Conservation (phyloP, 2,329 filamentous ascomycete genomes). For the Didymella lethalis region DNA sequence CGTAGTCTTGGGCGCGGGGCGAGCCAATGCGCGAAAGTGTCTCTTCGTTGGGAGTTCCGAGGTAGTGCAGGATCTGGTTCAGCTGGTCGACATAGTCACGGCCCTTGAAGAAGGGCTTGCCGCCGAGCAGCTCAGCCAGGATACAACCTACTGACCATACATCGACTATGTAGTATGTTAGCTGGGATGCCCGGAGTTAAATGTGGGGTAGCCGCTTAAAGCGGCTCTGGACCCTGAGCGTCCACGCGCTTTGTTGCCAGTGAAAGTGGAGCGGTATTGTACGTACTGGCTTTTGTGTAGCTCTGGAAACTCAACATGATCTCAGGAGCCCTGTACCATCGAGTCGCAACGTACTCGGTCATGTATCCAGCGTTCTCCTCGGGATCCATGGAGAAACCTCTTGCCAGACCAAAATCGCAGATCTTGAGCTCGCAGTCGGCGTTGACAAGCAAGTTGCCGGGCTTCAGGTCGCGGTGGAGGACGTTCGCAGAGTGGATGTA, state of each 20-base stretch:
- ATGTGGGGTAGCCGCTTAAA: constrained; percentile 6
- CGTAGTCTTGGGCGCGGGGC: constrained; percentile 95
- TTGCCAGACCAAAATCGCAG: constrained; percentile 94
- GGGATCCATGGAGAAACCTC: constrained; percentile 95
- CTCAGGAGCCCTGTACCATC: constrained; percentile 98
- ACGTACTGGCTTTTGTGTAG: constrained; percentile 99
- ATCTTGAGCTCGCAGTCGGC: constrained; percentile 99
- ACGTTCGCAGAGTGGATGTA: constrained; percentile 99
- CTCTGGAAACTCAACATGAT: constrained; percentile 99
- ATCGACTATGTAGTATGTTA: constrained; percentile 71
- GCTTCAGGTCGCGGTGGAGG: constrained; percentile 94
- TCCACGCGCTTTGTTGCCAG: not conserved
- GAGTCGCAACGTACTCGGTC: constrained; percentile 98
- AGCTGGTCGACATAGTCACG: constrained; percentile 99
- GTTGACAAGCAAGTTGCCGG: constrained; percentile 95
- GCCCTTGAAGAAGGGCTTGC: constrained; percentile 98
- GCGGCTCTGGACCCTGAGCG: constrained; percentile 13
- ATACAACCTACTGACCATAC: constrained; percentile 99
- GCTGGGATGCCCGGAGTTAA: constrained; percentile 25
- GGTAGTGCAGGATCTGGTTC: constrained; percentile 98
- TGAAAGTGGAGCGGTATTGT: not conserved
- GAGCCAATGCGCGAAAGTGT: constrained; percentile 94
- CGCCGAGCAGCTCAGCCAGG: constrained; percentile 91
- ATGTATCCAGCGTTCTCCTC: constrained; percentile 99
- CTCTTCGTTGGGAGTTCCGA: constrained; percentile 95